Conservation (phyloP, 495 filamentous ascomycete genomes). For the Aspergillus haitiensis region DNA sequence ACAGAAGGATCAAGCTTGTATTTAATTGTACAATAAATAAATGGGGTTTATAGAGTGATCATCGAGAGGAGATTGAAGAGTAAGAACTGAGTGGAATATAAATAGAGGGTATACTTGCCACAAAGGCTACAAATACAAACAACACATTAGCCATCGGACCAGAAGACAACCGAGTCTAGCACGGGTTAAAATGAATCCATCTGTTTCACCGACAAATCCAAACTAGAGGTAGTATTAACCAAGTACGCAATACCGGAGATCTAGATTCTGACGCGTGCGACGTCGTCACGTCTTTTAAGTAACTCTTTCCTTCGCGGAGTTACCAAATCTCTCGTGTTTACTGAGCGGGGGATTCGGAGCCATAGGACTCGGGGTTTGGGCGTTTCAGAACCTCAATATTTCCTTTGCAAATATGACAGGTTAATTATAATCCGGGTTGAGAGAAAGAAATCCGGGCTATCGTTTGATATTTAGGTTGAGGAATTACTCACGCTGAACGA, state of each 20-base stretch:
- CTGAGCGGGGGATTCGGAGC: slow-evolving; percentile 22
- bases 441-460: background rate
- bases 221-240: background rate
- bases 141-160: slow-evolving; percentile 9
- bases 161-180: background rate
- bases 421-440: slow-evolving; percentile 6
- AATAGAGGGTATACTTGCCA: slow-evolving; percentile 36
- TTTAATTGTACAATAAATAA: too few relatives aligned
- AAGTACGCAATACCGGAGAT: background rate
- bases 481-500: slow-evolving; percentile 68
- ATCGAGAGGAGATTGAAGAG: too few relatives aligned
- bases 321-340: background rate
- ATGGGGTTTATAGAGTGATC: too few relatives aligned
- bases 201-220: slow-evolving; percentile 3
- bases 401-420: slow-evolving; percentile 37
- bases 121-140: slow-evolving; percentile 29
- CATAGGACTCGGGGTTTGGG: slow-evolving; percentile 25
- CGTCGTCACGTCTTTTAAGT: background rate
- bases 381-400: slow-evolving; percentile 61
- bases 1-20: too few relatives aligned
- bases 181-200: background rate
- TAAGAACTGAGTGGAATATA: background rate
- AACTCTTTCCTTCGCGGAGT: background rate
- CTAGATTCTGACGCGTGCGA: background rate
- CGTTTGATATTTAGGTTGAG: background rate